Conservation (phyloP, 768 basidiomycete species). For the Hydnomerulius pinastri region DNA sequence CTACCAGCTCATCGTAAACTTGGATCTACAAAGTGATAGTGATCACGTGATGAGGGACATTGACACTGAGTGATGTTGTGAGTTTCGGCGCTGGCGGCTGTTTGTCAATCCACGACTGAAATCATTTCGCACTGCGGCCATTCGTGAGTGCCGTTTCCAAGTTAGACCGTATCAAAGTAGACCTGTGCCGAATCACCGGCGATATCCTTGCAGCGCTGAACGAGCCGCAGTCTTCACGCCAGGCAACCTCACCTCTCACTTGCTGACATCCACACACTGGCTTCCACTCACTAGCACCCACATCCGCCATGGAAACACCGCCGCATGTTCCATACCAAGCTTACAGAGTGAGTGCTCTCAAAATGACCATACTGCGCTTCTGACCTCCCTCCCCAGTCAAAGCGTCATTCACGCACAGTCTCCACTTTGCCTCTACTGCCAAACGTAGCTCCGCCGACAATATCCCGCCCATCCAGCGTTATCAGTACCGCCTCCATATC, state of each 20-base stretch:
- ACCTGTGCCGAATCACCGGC: constrained; percentile 10
- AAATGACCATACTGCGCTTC: neutral
- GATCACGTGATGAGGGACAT: neutral
- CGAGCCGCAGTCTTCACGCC: no score
- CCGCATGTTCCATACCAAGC: constrained; percentile 50
- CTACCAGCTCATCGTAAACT: neutral
- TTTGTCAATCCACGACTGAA: neutral
- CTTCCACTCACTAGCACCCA: neutral
- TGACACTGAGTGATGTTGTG: neutral
- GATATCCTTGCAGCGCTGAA: neutral
- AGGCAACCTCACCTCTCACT: neutral
- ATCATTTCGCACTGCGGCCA: no score
- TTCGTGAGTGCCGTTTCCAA: no score
- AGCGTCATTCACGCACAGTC: constrained; percentile 45
- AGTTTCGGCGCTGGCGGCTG: no score
- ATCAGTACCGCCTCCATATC: constrained; percentile 9
- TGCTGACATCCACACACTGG: neutral
- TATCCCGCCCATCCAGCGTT: constrained; percentile 21
- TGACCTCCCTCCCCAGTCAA: constrained; percentile 37
- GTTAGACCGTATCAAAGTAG: no score
- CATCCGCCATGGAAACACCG: constrained; percentile 11
- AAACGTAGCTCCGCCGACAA: constrained; percentile 24
- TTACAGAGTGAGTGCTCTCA: constrained; percentile 39
- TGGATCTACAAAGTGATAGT: no score
- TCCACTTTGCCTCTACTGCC: constrained; percentile 32